A percentile compares a stretch with the other conserved stretches of the same genome.
phyloP scores from a whole-genome alignment of 768 basidiomycete species.

The Kwoniella dendrophila region DNA sequence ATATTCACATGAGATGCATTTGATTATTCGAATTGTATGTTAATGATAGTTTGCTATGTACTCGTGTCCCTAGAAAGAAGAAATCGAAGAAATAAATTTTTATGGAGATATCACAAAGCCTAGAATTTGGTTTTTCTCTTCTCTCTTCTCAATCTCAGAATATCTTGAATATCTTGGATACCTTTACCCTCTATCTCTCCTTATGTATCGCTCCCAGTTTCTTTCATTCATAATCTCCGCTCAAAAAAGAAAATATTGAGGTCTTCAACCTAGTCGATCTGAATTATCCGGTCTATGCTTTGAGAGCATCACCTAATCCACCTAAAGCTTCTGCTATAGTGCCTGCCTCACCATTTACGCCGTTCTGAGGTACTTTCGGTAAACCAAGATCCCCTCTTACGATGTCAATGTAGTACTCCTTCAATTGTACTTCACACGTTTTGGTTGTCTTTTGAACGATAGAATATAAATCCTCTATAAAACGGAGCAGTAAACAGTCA shows the following conservation, averaged over 20 bases:
- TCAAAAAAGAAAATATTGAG: not conserved
- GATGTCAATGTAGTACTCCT: constrained; percentile 19
- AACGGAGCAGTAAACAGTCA: not conserved
- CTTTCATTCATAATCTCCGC: constrained; percentile 3
- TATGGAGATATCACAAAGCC: too few relatives aligned
- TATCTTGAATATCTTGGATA: too few relatives aligned
- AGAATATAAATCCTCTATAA: constrained; percentile 23
- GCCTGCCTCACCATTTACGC: not conserved
- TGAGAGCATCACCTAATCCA: not conserved
- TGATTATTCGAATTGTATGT: too few relatives aligned
- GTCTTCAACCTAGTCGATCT: not conserved
- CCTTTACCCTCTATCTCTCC: not conserved
- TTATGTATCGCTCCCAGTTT: not conserved
- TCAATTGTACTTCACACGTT: constrained; percentile 14
- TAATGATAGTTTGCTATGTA: too few relatives aligned
- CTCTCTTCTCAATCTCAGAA: too few relatives aligned
- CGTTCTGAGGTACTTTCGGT: not conserved
- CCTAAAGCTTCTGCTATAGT: constrained; percentile 10
- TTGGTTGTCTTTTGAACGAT: constrained; percentile 24
- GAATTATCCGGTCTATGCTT: not conserved
- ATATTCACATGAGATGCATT: too few relatives aligned
- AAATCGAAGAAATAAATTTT: too few relatives aligned
- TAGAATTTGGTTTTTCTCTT: too few relatives aligned
- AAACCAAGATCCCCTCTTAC: constrained; percentile 13
- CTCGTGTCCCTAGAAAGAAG: too few relatives aligned